Conservation (phyloP, 2,329 filamentous ascomycete genomes). For the Alternaria conjuncta region DNA sequence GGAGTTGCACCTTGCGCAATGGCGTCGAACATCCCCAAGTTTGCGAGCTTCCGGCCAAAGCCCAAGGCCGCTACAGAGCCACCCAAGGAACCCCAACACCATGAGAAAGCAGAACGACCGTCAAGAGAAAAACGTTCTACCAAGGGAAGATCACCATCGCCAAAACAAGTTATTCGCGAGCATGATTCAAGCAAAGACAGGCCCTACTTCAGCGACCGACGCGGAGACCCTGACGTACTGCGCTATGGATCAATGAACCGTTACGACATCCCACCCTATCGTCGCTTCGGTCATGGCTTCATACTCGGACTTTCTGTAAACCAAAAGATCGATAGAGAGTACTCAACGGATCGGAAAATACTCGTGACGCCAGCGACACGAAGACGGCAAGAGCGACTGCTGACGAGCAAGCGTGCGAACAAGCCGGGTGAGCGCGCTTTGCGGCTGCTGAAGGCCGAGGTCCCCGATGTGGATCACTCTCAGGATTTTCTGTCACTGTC, state of each 20-base stretch:
- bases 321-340: slow-evolving; percentile 71
- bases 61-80: slow-evolving; percentile 23
- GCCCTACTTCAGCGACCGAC: slow-evolving; percentile 62
- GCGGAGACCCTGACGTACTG: slow-evolving; percentile 77
- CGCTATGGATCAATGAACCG: slow-evolving; percentile 77
- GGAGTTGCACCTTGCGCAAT: slow-evolving; percentile 13
- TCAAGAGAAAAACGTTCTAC: slow-evolving; percentile 8
- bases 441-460: slow-evolving; percentile 29
- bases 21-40: slow-evolving; percentile 65
- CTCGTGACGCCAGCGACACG: slow-evolving; percentile 43
- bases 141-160: slow-evolving; percentile 46
- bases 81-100: slow-evolving; percentile 15
- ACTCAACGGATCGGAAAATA: slow-evolving; percentile 59
- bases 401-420: slow-evolving; percentile 34
- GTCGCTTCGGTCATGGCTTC: slow-evolving; percentile 70
- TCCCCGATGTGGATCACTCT: slow-evolving; percentile 3
- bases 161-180: slow-evolving; percentile 2
- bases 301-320: slow-evolving; percentile 70
- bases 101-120: slow-evolving; percentile 9
- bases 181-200: slow-evolving; percentile 12
- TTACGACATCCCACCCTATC: slow-evolving; percentile 74
- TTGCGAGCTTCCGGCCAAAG: slow-evolving; percentile 74
- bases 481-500: slow-evolving; percentile 43
- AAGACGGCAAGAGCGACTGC: slow-evolving; percentile 57
- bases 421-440: slow-evolving; percentile 34